phyloP scores from a whole-genome alignment of 208 protist genomes.

The Wallacemonas sp. region DNA sequence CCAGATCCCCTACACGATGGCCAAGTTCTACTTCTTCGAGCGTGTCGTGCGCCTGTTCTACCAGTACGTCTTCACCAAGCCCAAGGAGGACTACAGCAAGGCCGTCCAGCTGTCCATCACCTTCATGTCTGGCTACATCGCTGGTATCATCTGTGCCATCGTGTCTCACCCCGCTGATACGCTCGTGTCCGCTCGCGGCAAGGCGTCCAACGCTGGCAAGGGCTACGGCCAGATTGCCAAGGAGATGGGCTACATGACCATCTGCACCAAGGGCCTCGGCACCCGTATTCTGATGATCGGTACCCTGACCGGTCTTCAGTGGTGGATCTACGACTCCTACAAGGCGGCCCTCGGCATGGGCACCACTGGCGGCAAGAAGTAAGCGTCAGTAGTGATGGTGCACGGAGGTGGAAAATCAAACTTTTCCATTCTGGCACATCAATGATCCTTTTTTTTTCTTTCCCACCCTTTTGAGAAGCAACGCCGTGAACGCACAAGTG shows the following conservation, averaged over 20 bases:
- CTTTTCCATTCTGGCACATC: neutral
- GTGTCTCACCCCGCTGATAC: slow-evolving; percentile 97
- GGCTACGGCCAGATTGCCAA: slow-evolving; percentile 79
- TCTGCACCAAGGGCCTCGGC: slow-evolving; percentile 91
- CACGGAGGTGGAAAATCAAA: slow-evolving; percentile 4
- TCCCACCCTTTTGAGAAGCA: neutral
- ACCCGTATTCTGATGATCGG: slow-evolving; percentile 97
- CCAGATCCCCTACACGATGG: slow-evolving; percentile 97
- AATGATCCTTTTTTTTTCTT: too few species aligned
- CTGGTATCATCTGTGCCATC: slow-evolving; percentile 94
- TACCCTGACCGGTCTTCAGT: slow-evolving; percentile 96
- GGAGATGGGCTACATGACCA: slow-evolving; percentile 82
- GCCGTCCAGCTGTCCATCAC: slow-evolving; percentile 86
- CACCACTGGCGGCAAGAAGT: slow-evolving; percentile 43
- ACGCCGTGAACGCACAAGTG: slow-evolving; percentile 1
- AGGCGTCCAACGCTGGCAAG: slow-evolving; percentile 81
- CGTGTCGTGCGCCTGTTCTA: slow-evolving; percentile 86
- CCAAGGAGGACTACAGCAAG: slow-evolving; percentile 91
- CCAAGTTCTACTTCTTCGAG: slow-evolving; percentile 95
- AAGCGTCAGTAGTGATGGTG: slow-evolving; percentile 9
- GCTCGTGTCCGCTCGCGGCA: slow-evolving; percentile 92
- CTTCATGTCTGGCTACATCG: slow-evolving; percentile 94
- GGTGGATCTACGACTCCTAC: slow-evolving; percentile 93
- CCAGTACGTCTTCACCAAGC: slow-evolving; percentile 87
- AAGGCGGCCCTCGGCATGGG: slow-evolving; percentile 65